Evolutionary conservation across 805 yeast genomes (phyloP), one percentile per base, ranked within the genome.

Genomic region (Candida andamanensis): DNA sequence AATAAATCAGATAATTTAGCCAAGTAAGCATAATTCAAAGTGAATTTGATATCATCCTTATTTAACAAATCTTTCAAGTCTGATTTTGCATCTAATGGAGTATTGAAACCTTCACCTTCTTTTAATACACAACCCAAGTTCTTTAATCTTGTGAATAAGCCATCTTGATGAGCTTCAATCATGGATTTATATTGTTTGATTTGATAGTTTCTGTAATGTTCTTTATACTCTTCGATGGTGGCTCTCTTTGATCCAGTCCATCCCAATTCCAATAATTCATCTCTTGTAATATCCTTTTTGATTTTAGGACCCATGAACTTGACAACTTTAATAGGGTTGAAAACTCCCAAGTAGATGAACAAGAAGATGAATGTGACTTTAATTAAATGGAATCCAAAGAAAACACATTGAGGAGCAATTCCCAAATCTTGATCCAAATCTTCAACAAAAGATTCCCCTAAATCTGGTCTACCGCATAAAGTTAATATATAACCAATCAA

Each of bases 201-300:
- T 48, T 72, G 70, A 45, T 59, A 61, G 30, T 78, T 76, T 48
- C 90, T 76, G 67, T 76, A 81, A 47, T 61, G 68, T 40, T 78
- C 81, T 48, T 74, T 74, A 69, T 80, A 90, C 41, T 77, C 86
- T 24, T 76, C 81, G 17, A 76, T 61, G 14, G 80, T 70, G 10
- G 81, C 81, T 45, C 79, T 78, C 56, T 79, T 81, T 15, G 92
- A 72, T 33, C 96, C 95, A n/a, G 96, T 86, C 97, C 97, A 92
- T 29, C 97, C 97, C 44, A 89, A 62, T 4, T 59, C 57, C 20
- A 77, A 49, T 46, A 89, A 69, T 37, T 72, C 65, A 12, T 80
- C 85, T 39, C 66, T 66, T 30, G 73, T 62, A 35, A 65, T 49
- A n/a, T 56, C 50, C 21, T 37, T 37, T 32, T 48, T 46, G 28